Evolutionary conservation across 73 alveolate genomes (phyloP).

Genomic region (Tetrahymena thermophila): DNA sequence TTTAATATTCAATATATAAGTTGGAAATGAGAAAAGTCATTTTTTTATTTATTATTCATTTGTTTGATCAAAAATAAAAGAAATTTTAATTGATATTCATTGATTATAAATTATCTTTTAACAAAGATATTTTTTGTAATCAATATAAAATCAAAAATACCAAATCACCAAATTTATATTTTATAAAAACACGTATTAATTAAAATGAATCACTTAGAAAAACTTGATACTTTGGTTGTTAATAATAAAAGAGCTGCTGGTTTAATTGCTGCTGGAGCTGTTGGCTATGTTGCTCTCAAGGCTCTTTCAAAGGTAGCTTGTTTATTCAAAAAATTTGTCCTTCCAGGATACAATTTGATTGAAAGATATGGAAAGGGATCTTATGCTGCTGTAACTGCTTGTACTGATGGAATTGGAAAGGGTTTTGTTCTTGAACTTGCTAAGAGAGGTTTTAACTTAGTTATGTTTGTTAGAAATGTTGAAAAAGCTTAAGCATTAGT

Average conservation of each 20-base stretch:
- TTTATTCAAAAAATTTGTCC: background rate
- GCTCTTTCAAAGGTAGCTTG: background rate
- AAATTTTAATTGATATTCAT: too few species aligned
- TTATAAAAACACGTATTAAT: background rate
- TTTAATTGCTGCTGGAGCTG: background rate
- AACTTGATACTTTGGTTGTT: background rate
- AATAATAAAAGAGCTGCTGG: background rate
- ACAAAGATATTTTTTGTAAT: background rate
- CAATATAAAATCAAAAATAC: background rate
- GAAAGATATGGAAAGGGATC: constrained; percentile 58
- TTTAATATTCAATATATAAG: too few species aligned
- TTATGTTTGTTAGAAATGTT: constrained; percentile 41
- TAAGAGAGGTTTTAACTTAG: constrained; percentile 52
- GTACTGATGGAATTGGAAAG: constrained; percentile 79
- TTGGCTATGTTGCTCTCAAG: background rate
- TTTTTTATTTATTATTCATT: too few species aligned
- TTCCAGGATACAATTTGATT: background rate
- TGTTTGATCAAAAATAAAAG: too few species aligned
- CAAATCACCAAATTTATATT: background rate
- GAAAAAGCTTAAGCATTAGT: constrained; percentile 37
- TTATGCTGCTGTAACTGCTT: constrained; percentile 69
- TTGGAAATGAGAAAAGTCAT: too few species aligned
- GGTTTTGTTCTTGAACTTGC: constrained; percentile 66
- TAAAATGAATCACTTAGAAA: background rate
- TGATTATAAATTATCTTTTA: too few species aligned